Evolutionary conservation across 495 filamentous ascomycete genomes (phyloP), one percentile per base, ranked within the genome.

Genomic region (Hypoxylon cercidicola): DNA sequence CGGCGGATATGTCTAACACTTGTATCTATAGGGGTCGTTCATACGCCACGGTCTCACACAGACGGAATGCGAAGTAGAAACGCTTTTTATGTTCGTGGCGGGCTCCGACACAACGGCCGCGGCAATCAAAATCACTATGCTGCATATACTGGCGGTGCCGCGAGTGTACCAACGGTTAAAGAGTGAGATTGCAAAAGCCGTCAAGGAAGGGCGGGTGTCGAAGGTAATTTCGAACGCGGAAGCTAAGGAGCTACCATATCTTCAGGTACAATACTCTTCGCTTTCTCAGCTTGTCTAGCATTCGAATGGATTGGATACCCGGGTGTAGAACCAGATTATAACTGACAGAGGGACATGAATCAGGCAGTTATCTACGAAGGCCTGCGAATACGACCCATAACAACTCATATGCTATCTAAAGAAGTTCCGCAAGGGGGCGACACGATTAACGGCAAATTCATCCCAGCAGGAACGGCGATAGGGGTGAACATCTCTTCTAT

Each of bases 81-180:
- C 73, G 25, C 25, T 79, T 2, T 64, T 82, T 30, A 75, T 79
- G 66, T 77, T 79, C 44, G 76, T 89, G 9, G 88, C 87, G 2
- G 87, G 86, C n/a, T 83, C 86, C 7, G 89, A 92, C 60, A 88
- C 88, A 10, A 86, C 83, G 0, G 83, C 85, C 0, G 85, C 82
- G 1, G 77, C 82, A 8, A 81, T 90, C 66, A 79, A 80, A 45
- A 81, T 79, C 1, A 76, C 85, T 39, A 72, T 90, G 41, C 62
- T 79, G 19, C 82, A 84, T 61, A 71, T 90, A 19, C 64, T 89
- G 11, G 74, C 73, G 5, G 75, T 80, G 46, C 76, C 79, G 0
- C 32, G 48, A 0, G 74, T 78, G 0, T 88, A 88, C 68, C 68
- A 75, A 6, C 79, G 75, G 39, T 78, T 91, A 46, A 81, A 86